Base-by-base conservation (phyloP, 1,284 basidiomycete genomes). In the Golubevia pallescens region DNA sequence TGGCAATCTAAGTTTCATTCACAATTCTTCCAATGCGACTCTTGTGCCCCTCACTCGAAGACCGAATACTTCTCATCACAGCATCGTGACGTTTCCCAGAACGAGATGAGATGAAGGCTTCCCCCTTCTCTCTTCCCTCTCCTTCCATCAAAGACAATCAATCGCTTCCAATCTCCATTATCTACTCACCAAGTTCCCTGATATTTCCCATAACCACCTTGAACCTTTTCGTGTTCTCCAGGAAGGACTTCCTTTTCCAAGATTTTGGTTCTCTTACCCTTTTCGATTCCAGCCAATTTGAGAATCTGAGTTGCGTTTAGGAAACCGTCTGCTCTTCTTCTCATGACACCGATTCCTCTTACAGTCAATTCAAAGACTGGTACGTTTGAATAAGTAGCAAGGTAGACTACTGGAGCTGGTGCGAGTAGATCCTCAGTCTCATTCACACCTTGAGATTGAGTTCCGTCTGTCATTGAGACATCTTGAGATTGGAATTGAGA, bases 141-240 rank as follows among this genome's bases (percentile, higher is more conserved):
- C 5, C 10, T 38, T 38, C 34, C 3, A 38, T 5, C 5, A 38
- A 38, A 4, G 5, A 38, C 34, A 38, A 38, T 38, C 34, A 38
- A 38, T 38, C 34, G 34, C 3, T 4, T 38, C 10, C 34, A 10
- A 38, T 38, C 10, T 10, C 3, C 34, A 38, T 10, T 38, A 10
- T 38, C 10, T 20, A 63, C 88, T 84, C 77, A 95, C 96, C 97
- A 99, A 60, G 97, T 99, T 68, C 97, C 97, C 86, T 99, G 97
- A 86, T 98, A 99, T 87, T 97, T 97, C 55, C 97, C 97, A 83
- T 98, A 99, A 53, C 97, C 97, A 58, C 97, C 97, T 86, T 99
- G 97, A 10, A 99, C 94, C 86, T 99, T 99, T 87, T 99, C 96
- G 86, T 99, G 95, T 86, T 94, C 92, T 61, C 95, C 95, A 57